A percentile compares a stretch with the other conserved stretches of the same genome.
These are phyloP conservation scores for Cucumis melo DNA, from an alignment of 306 rosid species.

Conservation along the genomic window DNA sequence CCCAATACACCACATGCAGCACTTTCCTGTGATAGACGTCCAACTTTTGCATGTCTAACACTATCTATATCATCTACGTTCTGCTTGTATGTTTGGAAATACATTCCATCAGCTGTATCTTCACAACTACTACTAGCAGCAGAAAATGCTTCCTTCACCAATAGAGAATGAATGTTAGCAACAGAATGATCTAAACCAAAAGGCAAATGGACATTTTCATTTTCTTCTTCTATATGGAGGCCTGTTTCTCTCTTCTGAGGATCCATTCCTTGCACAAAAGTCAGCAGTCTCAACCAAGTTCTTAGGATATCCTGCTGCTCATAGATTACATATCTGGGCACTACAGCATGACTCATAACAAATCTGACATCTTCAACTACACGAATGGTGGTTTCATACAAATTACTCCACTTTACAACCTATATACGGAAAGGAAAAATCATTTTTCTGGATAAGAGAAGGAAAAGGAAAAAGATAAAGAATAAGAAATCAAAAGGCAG, in stretches of 20 bases:
- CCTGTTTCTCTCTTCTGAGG: constrained; percentile 88
- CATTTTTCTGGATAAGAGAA: background rate
- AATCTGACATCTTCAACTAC: constrained; percentile 89
- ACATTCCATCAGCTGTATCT: constrained; percentile 30
- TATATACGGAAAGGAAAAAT: constrained; percentile 19
- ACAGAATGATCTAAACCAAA: constrained; percentile 59
- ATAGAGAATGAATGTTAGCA: constrained; percentile 61
- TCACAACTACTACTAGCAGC: constrained; percentile 40
- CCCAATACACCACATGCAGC: constrained; percentile 42
- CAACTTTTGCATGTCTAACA: constrained; percentile 70
- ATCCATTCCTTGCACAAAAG: constrained; percentile 87
- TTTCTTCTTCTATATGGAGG: constrained; percentile 79
- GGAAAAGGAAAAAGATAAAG: background rate
- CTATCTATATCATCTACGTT: constrained; percentile 44
- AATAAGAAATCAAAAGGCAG: background rate
- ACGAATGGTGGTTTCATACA: constrained; percentile 61
- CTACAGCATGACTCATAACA: constrained; percentile 78
- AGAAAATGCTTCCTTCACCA: constrained; percentile 83
- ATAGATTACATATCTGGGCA: constrained; percentile 56
- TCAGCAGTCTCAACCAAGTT: constrained; percentile 77
- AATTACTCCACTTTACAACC: constrained; percentile 54
- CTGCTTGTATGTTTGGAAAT: constrained; percentile 18
- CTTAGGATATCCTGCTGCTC: constrained; percentile 64
- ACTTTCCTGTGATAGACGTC: constrained; percentile 68
- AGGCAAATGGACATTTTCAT: constrained; percentile 51